A percentile compares a stretch with the other conserved stretches of the same genome.
phyloP scores from a whole-genome alignment of 1,284 basidiomycete species.

The Naganishia sp. region DNA sequence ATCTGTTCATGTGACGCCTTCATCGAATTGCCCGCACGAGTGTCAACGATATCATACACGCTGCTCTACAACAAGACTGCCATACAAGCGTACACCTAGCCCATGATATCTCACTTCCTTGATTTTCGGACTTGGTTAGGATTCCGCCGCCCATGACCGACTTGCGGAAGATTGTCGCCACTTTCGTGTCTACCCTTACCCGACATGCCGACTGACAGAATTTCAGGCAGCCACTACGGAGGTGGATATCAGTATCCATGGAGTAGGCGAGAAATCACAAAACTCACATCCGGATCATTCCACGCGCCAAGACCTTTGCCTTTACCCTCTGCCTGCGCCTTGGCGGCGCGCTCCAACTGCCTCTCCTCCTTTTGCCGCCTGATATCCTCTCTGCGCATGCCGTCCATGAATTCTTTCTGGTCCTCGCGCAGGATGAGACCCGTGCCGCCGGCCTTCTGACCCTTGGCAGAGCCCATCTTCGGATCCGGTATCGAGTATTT shows the following conservation, averaged over 20 bases:
- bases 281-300: slow-evolving; percentile 80
- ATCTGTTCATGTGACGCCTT: neutral
- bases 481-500: slow-evolving; percentile 91
- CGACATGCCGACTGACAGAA: slow-evolving; percentile 70
- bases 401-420: slow-evolving; percentile 79
- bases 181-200: slow-evolving; percentile 68
- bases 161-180: slow-evolving; percentile 66
- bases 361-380: slow-evolving; percentile 75
- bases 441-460: slow-evolving; percentile 65
- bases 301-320: slow-evolving; percentile 67
- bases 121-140: slow-evolving; percentile 73
- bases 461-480: slow-evolving; percentile 85
- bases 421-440: slow-evolving; percentile 85
- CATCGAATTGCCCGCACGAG: neutral
- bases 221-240: slow-evolving; percentile 74
- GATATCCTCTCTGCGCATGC: slow-evolving; percentile 71
- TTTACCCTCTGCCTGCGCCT: slow-evolving; percentile 58
- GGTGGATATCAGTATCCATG: neutral
- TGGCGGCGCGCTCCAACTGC: slow-evolving; percentile 66
- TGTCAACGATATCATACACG: neutral
- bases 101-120: slow-evolving; percentile 36
- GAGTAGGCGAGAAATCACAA: neutral
- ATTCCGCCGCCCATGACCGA: slow-evolving; percentile 82
- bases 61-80: neutral
- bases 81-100: neutral